Evolutionary conservation across 352 stramenopile genomes (phyloP), one percentile per base, ranked within the genome.

Genomic region (Phytophthora podocarpi): DNA sequence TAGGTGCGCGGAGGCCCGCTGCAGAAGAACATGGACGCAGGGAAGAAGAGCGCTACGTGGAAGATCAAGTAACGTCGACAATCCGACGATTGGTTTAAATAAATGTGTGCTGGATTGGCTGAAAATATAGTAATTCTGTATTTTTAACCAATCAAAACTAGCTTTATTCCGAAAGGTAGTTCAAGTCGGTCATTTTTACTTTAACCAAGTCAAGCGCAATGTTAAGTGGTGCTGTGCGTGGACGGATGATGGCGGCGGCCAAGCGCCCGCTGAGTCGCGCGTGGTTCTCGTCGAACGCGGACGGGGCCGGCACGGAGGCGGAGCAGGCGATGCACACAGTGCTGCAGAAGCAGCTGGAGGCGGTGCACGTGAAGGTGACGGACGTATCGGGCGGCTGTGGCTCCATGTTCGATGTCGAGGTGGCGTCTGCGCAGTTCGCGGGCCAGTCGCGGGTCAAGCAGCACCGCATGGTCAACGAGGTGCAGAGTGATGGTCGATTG

Each of bases 311-410:
- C 20, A 74, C 51, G 10, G 74, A 88, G 21, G 79, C 78, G 0
- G 87, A 96, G 64, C 57, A 77, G 39, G 71, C 80, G 12, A 96
- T 96, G 87, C 79, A 91, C 56, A 21, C 16, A 45, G 69, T 82
- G 37, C 73, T 96, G 23, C 53, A 67, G 57, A 36, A 59, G 49
- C 69, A 80, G 39, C 74, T 96, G 32, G 71, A 86, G 31, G 85
- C 88, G 16, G 76, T 80, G 37, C 79, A 95, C 67, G 86, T 95
- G 46, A 89, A 91, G 42, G 87, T 97, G 21, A 75, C 80, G 20
- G 89, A 97, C 67, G 85, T 97, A 23, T 96, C 88, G 15, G 89
- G 89, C 51, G 89, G 89, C 52, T 97, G 89, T 56, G 89, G 89
- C 53, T 89, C 85, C 60, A 95, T 95, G 85, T 97, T 89, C 65